Percentiles rank a stretch among this genome's conserved stretches.
Conservation (phyloP, 192 early-diverging fungal species). For the Entomortierella chlamydospora region DNA sequence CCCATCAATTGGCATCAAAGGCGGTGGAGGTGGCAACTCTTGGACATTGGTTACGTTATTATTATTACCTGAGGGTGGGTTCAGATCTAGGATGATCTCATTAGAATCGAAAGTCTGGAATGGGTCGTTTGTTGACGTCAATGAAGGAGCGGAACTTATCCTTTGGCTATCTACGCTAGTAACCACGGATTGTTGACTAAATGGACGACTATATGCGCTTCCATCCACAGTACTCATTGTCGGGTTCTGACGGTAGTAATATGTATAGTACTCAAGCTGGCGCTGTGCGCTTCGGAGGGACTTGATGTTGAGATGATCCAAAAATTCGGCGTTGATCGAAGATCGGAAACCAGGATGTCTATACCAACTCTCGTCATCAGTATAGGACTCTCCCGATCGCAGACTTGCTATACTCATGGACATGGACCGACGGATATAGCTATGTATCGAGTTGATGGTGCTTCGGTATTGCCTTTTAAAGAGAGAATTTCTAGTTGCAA, state of each 20-base stretch:
- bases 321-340: slow-evolving; percentile 23
- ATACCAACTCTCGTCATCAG: slow-evolving; percentile 9
- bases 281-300: slow-evolving; percentile 15
- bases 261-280: slow-evolving; percentile 33
- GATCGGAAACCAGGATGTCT: slow-evolving; percentile 11
- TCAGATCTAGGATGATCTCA: slow-evolving; percentile 14
- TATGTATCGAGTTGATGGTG: slow-evolving; percentile 41
- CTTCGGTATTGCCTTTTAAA: slow-evolving; percentile 10
- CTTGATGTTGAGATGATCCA: slow-evolving; percentile 44
- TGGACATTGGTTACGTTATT: not conserved
- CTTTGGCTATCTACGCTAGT: slow-evolving; percentile 7
- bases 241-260: slow-evolving; percentile 33
- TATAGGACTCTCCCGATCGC: slow-evolving; percentile 4
- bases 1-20: not conserved
- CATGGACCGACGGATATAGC: slow-evolving; percentile 41
- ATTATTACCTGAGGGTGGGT: slow-evolving; percentile 22
- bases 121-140: slow-evolving; percentile 50
- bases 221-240: slow-evolving; percentile 16
- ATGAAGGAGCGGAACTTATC: slow-evolving; percentile 33
- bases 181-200: not conserved
- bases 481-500: not conserved
- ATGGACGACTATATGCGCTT: not conserved
- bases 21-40: not conserved
- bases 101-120: slow-evolving; percentile 53
- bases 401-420: slow-evolving; percentile 31